A percentile compares a stretch with the other conserved stretches of the same genome.
phyloP scores from a whole-genome alignment of 257 asterid genomes.

The Agastache rugosa region DNA sequence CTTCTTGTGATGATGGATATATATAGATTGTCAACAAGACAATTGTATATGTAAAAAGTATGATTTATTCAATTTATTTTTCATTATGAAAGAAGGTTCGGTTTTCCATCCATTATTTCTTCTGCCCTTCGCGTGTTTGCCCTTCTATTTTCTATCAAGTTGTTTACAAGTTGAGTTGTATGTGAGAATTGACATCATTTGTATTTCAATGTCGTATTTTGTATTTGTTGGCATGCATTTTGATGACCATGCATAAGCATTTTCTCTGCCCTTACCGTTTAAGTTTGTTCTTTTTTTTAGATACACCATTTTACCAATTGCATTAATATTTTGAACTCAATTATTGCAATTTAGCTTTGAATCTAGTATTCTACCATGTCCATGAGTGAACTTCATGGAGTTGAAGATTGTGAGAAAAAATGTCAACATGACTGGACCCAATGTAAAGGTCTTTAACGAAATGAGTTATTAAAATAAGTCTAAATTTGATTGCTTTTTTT shows the following conservation, averaged over 20 bases:
- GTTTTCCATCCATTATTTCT: not conserved
- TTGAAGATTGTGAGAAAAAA: too few relatives aligned
- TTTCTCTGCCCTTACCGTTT: not conserved
- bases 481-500: too few relatives aligned
- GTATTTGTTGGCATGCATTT: not conserved
- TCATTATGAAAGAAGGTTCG: not conserved
- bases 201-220: not conserved
- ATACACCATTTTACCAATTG: too few relatives aligned
- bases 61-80: conserved; percentile 35
- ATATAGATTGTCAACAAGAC: conserved; percentile 26
- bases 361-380: too few relatives aligned
- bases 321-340: not conserved
- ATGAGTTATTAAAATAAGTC: too few relatives aligned
- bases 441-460: too few relatives aligned
- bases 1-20: conserved; percentile 24
- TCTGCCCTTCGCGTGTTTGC: not conserved
- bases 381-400: too few relatives aligned
- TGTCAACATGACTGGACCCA: too few relatives aligned
- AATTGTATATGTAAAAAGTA: conserved; percentile 29
- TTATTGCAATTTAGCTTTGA: not conserved
- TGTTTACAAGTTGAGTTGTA: not conserved
- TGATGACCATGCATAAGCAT: not conserved
- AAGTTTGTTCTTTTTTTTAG: too few relatives aligned
- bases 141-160: not conserved
- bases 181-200: not conserved